These are phyloP conservation scores for Moelleriella libera DNA, from an alignment of 2,329 filamentous ascomycete species.

Conservation along the genomic window DNA sequence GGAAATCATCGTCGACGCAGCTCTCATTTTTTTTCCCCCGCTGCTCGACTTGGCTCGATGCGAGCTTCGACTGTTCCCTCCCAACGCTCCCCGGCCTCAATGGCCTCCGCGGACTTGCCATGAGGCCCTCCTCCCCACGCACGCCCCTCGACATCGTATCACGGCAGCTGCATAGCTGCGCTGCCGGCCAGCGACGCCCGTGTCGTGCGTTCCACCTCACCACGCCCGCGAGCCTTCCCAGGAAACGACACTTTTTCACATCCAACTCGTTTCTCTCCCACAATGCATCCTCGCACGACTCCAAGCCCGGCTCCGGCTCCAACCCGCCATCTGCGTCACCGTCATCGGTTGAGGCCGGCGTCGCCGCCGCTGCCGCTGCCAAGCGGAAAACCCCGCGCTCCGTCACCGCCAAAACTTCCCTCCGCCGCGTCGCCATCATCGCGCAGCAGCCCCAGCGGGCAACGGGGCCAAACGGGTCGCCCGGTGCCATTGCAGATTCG, in stretches of 20 bases:
- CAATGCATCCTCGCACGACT: constrained; percentile 1
- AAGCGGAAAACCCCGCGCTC: constrained; percentile 33
- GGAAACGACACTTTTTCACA: constrained; percentile 50
- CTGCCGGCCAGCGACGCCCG: constrained; percentile 11
- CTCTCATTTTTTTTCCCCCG: too few species aligned
- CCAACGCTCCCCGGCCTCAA: neutral
- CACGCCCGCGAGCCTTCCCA: constrained; percentile 27
- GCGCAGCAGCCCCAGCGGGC: constrained; percentile 47
- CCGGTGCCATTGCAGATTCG: constrained; percentile 7
- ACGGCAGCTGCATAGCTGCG: constrained; percentile 15
- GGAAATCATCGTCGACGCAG: too few species aligned
- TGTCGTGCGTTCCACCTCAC: constrained; percentile 32
- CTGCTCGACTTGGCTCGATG: too few species aligned
- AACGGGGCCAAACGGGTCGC: constrained; percentile 14
- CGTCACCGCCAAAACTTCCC: constrained; percentile 49
- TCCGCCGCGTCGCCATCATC: constrained; percentile 75
- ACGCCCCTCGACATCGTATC: constrained; percentile 16
- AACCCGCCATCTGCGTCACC: neutral
- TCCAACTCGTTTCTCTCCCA: constrained; percentile 41
- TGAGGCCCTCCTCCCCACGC: constrained; percentile 18
- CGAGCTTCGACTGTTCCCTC: too few species aligned
- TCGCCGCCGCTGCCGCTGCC: constrained; percentile 10
- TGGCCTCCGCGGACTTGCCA: constrained; percentile 7
- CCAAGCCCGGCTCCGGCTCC: neutral
- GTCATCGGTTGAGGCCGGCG: constrained; percentile 3